Conservation (phyloP, 2,329 filamentous ascomycete species). For the Fusarium concolor region DNA sequence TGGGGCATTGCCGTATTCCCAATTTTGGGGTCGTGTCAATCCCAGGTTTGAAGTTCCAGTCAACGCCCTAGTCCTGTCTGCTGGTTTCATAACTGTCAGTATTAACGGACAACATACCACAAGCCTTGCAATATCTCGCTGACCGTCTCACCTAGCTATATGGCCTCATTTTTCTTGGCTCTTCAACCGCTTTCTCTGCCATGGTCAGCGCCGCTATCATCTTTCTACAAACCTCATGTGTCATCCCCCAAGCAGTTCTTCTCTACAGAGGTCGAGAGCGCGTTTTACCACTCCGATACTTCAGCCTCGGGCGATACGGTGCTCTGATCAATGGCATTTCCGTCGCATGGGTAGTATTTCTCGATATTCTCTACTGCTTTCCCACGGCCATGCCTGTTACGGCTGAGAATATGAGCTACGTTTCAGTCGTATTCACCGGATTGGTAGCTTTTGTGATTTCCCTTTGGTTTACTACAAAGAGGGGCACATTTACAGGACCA, state of each 20-base stretch:
- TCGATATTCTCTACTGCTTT: constrained; percentile 39
- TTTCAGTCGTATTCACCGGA: constrained; percentile 33
- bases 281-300: constrained; percentile 42
- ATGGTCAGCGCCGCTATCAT: constrained; percentile 47
- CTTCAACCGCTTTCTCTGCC: constrained; percentile 44
- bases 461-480: constrained; percentile 40
- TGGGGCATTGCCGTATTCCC: constrained; percentile 42
- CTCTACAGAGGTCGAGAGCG: constrained; percentile 44
- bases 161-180: constrained; percentile 47
- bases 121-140: too few species aligned
- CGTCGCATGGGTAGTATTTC: constrained; percentile 35
- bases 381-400: constrained; percentile 37
- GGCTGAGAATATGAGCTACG: constrained; percentile 42
- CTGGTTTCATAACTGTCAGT: constrained; percentile 23
- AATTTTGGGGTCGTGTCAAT: constrained; percentile 41
- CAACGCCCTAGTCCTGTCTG: constrained; percentile 41
- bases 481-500: constrained; percentile 29
- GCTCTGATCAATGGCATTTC: constrained; percentile 38
- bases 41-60: constrained; percentile 42
- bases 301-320: constrained; percentile 44
- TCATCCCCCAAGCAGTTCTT: constrained; percentile 45
- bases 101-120: too few species aligned
- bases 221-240: constrained; percentile 42
- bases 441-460: constrained; percentile 31
- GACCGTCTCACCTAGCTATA: constrained; percentile 28